Percentiles rank a stretch among this genome's conserved stretches.
Evolutionary conservation across 495 filamentous ascomycete genomes (phyloP).

Genomic region (Penicillium bovifimosum): DNA sequence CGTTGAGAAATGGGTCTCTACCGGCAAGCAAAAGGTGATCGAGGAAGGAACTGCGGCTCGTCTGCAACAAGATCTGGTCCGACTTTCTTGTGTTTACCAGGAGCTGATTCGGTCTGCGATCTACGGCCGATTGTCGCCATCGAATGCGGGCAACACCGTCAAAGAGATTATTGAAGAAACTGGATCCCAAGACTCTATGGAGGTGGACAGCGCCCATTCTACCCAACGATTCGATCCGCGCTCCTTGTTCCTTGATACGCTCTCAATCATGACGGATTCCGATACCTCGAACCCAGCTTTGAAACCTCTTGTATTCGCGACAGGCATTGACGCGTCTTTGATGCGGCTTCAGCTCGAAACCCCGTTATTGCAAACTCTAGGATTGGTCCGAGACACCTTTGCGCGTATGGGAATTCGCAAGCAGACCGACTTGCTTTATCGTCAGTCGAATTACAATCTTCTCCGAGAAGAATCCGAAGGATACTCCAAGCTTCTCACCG

Average conservation of each 20-base stretch:
- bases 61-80: slow-evolving; percentile 57
- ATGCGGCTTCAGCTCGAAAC: slow-evolving; percentile 84
- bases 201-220: slow-evolving; percentile 22
- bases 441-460: slow-evolving; percentile 94
- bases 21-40: slow-evolving; percentile 43
- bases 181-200: slow-evolving; percentile 37
- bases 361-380: slow-evolving; percentile 62
- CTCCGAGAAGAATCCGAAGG: slow-evolving; percentile 95
- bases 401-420: slow-evolving; percentile 76
- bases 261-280: slow-evolving; percentile 67
- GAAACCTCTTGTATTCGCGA: slow-evolving; percentile 57
- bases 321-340: slow-evolving; percentile 60
- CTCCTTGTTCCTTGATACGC: slow-evolving; percentile 72
- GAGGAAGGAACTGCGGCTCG: slow-evolving; percentile 47
- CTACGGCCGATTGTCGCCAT: slow-evolving; percentile 58
- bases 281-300: slow-evolving; percentile 49
- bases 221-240: slow-evolving; percentile 50
- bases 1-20: slow-evolving; percentile 45
- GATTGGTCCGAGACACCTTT: slow-evolving; percentile 80
- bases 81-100: slow-evolving; percentile 70
- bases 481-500: slow-evolving; percentile 81
- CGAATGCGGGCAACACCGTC: slow-evolving; percentile 65
- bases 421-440: slow-evolving; percentile 85
- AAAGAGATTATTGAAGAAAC: slow-evolving; percentile 64
- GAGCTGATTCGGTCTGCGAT: slow-evolving; percentile 72